Percentiles rank a stretch among this genome's conserved stretches.
phyloP scores from a whole-genome alignment of 768 basidiomycete species.

The Termitomyces sp. region DNA sequence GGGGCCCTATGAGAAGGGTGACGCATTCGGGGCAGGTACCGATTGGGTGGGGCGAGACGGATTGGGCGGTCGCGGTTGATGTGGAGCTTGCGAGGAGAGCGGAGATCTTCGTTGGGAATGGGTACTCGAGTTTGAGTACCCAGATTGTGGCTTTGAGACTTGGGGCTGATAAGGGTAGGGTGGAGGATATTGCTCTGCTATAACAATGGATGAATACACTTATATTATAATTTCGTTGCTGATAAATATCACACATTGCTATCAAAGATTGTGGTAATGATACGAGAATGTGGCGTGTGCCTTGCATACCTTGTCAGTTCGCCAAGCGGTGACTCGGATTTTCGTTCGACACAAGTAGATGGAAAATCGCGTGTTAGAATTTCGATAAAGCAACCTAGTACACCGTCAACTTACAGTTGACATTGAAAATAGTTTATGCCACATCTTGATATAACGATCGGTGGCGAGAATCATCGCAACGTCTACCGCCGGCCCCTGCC shows the following conservation, averaged over 20 bases:
- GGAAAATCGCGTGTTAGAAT: not conserved
- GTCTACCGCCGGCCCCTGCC: not conserved
- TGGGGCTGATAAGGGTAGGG: constrained; percentile 30
- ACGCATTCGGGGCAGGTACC: constrained; percentile 39
- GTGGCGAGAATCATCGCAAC: not conserved
- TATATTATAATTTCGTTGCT: not conserved
- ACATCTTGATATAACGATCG: too few species aligned
- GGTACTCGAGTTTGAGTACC: constrained; percentile 44
- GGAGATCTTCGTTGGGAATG: constrained; percentile 43
- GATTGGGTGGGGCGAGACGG: constrained; percentile 33
- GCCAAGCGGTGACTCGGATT: not conserved
- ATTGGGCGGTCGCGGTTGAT: constrained; percentile 43
- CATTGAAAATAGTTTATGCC: not conserved
- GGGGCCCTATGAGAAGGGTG: constrained; percentile 38
- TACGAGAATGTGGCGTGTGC: not conserved
- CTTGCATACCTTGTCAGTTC: not conserved
- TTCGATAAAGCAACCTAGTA: not conserved
- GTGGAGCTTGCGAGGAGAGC: constrained; percentile 42
- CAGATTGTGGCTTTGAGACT: constrained; percentile 41
- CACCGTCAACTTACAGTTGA: not conserved
- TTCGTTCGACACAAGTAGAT: not conserved
- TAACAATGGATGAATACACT: constrained; percentile 9
- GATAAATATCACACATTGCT: not conserved
- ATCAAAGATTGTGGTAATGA: not conserved
- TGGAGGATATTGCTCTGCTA: constrained; percentile 34